Evolutionary conservation across 352 stramenopile species (phyloP), one percentile per base, ranked within the genome.

Genomic region (Blastocystis sp.): DNA sequence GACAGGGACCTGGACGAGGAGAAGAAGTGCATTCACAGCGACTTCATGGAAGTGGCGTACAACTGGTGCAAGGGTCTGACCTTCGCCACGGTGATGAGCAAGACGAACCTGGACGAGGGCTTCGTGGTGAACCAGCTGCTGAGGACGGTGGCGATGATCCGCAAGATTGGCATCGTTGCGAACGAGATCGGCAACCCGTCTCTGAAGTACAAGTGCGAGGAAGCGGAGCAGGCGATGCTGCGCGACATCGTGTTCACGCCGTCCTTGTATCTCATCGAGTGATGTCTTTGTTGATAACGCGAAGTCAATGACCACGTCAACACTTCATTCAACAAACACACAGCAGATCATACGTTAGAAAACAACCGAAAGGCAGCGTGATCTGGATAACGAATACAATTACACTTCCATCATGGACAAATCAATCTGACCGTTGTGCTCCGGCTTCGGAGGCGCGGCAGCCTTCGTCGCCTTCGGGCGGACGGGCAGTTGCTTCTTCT

Each of bases 71-170:
- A 95, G 66, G 97, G 97, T 3, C 97, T 98, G 91, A 94, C 96
- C 16, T 99, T 99, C 92, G 97, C 95, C 88, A 94, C 96, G 50
- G 94, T 98, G 39, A 98, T 95, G 88, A 92, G 97, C 90, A 93
- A 98, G 55, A 99, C 96, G 3, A 92, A 96, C 88, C 94, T 99
- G 3, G 95, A 98, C 90, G 97, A 99, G 93, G 97, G 97, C 55
- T 97, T 94, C 1, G 99, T 99, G 91, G 91, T 99, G 0, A 97
- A 99, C 91, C 97, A 99, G 91, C 93, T 98, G 3, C 98, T 96
- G 91, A 93, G 96, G 70, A 97, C 99, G 94, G 95, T 99, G 24
- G 92, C 37, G 12, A 19, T 80, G 1, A 76, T 39, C 45, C 61
- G 71, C 12, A 80, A 69, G 37, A 26, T 76, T 12, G 71, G 19